Conservation (phyloP, 2,329 filamentous ascomycete species). For the Sporothrix brunneoviolacea region DNA sequence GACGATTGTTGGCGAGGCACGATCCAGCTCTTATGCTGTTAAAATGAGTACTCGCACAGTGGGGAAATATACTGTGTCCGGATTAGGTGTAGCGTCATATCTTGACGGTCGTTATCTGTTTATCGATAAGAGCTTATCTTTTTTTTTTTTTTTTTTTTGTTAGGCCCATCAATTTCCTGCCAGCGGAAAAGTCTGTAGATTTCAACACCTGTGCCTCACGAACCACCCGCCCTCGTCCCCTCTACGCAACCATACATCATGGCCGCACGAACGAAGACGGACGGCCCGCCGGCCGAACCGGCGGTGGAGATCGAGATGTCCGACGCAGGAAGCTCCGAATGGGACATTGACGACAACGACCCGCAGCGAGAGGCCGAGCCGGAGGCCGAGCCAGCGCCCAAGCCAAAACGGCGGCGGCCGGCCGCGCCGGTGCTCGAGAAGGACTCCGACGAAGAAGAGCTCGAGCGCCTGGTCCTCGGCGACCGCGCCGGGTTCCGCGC, state of each 20-base stretch:
- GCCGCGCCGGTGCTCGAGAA: constrained; percentile 47
- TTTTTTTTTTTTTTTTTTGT: constrained; percentile 12
- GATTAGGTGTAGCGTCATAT: too few species aligned
- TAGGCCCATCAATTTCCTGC: constrained; percentile 9
- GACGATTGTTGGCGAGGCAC: too few species aligned
- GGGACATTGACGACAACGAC: constrained; percentile 24
- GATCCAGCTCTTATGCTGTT: too few species aligned
- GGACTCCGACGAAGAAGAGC: constrained; percentile 75
- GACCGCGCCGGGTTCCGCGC: constrained; percentile 75
- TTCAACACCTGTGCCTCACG: background rate
- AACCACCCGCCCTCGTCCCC: background rate
- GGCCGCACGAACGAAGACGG: background rate
- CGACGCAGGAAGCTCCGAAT: constrained; percentile 20
- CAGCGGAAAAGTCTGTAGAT: background rate
- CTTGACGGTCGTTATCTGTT: background rate
- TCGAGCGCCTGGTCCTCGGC: constrained; percentile 84
- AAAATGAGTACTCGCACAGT: too few species aligned
- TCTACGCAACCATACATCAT: background rate
- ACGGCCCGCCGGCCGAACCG: background rate
- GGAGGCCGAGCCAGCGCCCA: too few species aligned
- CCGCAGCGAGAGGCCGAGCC: constrained; percentile 15
- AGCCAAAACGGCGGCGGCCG: too few species aligned
- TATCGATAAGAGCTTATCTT: constrained; percentile 13
- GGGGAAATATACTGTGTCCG: too few species aligned
- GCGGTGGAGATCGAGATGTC: constrained; percentile 15